Evolutionary conservation across 2,329 filamentous ascomycete species (phyloP).

Genomic region (Arthrobotrys pseudoclavata): DNA sequence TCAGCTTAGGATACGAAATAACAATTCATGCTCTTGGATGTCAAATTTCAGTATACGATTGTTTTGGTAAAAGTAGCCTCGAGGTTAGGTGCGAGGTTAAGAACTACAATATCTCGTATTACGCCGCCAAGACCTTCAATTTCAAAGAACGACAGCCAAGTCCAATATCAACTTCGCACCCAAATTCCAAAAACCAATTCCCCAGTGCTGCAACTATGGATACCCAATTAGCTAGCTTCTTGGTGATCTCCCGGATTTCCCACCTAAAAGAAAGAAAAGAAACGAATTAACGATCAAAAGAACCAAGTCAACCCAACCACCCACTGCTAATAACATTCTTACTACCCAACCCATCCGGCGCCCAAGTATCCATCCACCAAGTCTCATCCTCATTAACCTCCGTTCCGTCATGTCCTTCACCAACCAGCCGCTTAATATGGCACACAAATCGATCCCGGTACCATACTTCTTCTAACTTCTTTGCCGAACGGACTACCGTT

Average conservation of each 20-base stretch:
- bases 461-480: slow-evolving; percentile 34
- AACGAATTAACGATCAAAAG: neutral
- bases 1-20: neutral
- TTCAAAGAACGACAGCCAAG: too few species aligned
- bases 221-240: neutral
- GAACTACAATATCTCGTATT: too few species aligned
- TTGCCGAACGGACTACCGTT: slow-evolving; percentile 1
- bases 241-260: slow-evolving; percentile 5
- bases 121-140: too few species aligned
- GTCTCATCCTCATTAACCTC: slow-evolving; percentile 29
- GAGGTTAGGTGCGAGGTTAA: too few species aligned
- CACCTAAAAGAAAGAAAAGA: slow-evolving; percentile 9
- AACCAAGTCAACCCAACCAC: slow-evolving; percentile 24
- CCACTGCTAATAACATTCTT: slow-evolving; percentile 24
- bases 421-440: slow-evolving; percentile 18
- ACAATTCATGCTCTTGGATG: too few species aligned
- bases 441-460: slow-evolving; percentile 35
- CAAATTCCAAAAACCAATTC: neutral
- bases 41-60: too few species aligned
- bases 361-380: slow-evolving; percentile 54
- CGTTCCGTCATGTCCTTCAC: slow-evolving; percentile 1
- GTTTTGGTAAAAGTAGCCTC: too few species aligned
- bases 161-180: neutral
- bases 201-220: too few species aligned
- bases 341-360: slow-evolving; percentile 38